A percentile compares a stretch with the other conserved stretches of the same genome.
These are phyloP conservation scores for Rhizopus stolonifer DNA, from an alignment of 371 early-diverging fungal genomes.

Conservation along the genomic window DNA sequence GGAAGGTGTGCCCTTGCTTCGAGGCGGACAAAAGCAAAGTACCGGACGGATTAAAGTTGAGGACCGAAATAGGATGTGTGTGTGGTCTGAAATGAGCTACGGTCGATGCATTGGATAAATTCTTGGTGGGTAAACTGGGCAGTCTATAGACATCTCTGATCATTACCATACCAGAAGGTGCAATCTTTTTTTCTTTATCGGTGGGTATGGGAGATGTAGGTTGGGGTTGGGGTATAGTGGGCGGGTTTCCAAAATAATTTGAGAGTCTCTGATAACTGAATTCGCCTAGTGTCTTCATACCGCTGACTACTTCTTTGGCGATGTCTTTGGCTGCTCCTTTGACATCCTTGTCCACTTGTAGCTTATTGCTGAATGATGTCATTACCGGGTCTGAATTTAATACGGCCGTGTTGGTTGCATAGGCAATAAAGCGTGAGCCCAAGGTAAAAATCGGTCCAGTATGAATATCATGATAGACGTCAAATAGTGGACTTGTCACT, in stretches of 20 bases:
- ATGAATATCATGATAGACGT: slow-evolving; percentile 43
- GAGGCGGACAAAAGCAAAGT: slow-evolving; percentile 74
- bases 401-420: slow-evolving; percentile 55
- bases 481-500: slow-evolving; percentile 42
- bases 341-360: slow-evolving; percentile 48
- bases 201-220: neutral
- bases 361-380: slow-evolving; percentile 26
- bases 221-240: neutral
- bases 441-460: slow-evolving; percentile 55
- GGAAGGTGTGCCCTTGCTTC: slow-evolving; percentile 74
- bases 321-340: slow-evolving; percentile 63
- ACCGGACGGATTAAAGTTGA: slow-evolving; percentile 68
- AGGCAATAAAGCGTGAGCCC: slow-evolving; percentile 64
- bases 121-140: slow-evolving; percentile 28
- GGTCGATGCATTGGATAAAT: slow-evolving; percentile 31
- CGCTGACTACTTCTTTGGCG: slow-evolving; percentile 71
- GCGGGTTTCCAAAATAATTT: slow-evolving; percentile 41
- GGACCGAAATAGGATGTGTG: slow-evolving; percentile 64
- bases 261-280: slow-evolving; percentile 49
- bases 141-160: slow-evolving; percentile 47
- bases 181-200: slow-evolving; percentile 16
- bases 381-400: slow-evolving; percentile 36
- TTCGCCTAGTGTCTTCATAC: slow-evolving; percentile 66
- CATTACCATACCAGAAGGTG: slow-evolving; percentile 54
- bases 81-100: slow-evolving; percentile 79